Evolutionary conservation across 1,284 basidiomycete species (phyloP), one percentile per base, ranked within the genome.

Genomic region (Malassezia caprae): DNA sequence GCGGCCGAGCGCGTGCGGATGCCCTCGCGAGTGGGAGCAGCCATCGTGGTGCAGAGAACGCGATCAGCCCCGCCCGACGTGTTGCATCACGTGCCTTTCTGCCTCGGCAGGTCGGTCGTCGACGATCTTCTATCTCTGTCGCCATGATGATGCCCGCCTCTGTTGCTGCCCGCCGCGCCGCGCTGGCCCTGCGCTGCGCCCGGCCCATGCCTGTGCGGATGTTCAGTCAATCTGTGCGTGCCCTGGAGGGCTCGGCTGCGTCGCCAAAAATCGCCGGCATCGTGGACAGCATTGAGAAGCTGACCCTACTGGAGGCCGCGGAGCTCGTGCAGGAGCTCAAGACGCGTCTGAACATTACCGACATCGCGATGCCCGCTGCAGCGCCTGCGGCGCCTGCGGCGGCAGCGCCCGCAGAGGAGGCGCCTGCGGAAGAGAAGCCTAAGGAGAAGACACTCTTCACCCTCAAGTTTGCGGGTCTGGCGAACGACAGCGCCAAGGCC

Each of bases 361-460:
- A 98, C 78, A 88, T 98, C 72, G 90, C 90, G 27, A 84, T 96
- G 82, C 90, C 91, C 35, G 83, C 88, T 1, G 78, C 85, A 8
- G 81, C 84, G 4, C 79, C 83, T 1, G 51, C 59, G 3, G 48
- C 63, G 3, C 61, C 66, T 12, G 78, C 83, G 4, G 73, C 78
- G 21, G 80, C 81, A 2, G 74, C 76, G 15, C 51, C 60, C 1
- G 73, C 61, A 10, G 79, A 78, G 11, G 79, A 81, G 4, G 59
- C 63, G 32, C 65, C 63, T 7, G 72, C 68, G 54, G 65, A 89
- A 82, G 90, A 91, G 76, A 94, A 94, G 76, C 91, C 91, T 47
- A 96, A 96, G 79, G 94, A 98, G 78, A 98, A 98, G 84, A 94
- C 91, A 8, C 82, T 93, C 40, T 98, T 99, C 79, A 93, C 85